Conservation (phyloP, 1,284 basidiomycete genomes). For the Cryptococcus floricola region DNA sequence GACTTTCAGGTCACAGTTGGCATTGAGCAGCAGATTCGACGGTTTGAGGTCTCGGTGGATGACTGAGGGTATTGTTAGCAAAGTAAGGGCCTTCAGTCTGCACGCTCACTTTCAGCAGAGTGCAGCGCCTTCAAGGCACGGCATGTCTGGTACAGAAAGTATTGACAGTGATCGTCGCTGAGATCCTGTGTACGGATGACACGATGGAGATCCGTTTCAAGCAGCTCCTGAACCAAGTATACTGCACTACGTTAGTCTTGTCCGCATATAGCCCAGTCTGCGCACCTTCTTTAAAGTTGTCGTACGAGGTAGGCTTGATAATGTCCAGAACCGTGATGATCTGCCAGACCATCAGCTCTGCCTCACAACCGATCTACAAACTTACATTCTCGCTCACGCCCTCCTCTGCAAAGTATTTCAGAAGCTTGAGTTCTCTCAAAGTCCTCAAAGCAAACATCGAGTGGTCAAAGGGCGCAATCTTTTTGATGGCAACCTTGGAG, state of each 20-base stretch:
- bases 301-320: conserved; percentile 80
- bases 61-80: conserved; percentile 51
- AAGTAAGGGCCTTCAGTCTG: neutral
- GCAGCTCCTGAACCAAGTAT: conserved; percentile 68
- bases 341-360: conserved; percentile 47
- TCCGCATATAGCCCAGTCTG: conserved; percentile 23
- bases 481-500: conserved; percentile 82
- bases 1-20: conserved; percentile 93
- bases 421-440: conserved; percentile 77
- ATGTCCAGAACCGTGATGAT: conserved; percentile 96
- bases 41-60: conserved; percentile 95
- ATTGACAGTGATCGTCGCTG: conserved; percentile 82
- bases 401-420: conserved; percentile 85
- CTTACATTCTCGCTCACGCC: conserved; percentile 88
- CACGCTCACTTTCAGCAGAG: conserved; percentile 61
- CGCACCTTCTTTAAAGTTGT: conserved; percentile 80
- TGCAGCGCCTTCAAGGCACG: conserved; percentile 91
- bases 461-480: conserved; percentile 88
- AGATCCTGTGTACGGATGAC: conserved; percentile 75
- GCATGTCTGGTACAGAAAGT: conserved; percentile 57
- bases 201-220: conserved; percentile 73
- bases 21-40: conserved; percentile 89
- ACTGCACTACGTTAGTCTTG: conserved; percentile 22
- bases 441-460: conserved; percentile 87
- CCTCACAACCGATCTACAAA: conserved; percentile 11